Evolutionary conservation across 352 stramenopile species (phyloP), one percentile per base, ranked within the genome.

Genomic region (Nothophytophthora sp.): DNA sequence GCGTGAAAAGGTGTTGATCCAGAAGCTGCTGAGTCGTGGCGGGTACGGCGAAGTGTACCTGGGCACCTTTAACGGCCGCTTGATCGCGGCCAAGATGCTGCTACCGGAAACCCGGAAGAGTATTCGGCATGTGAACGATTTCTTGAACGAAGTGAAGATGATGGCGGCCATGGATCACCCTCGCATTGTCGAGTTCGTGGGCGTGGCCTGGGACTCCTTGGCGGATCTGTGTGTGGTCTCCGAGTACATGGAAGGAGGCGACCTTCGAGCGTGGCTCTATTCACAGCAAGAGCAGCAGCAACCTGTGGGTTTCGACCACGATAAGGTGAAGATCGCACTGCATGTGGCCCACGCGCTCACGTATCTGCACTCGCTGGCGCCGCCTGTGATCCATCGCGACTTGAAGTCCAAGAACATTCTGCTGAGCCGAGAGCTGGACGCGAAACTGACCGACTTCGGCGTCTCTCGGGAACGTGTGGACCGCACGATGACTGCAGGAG

Each of bases 201-300:
- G 67, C n/a, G 72, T 86, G 11, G 69, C 64, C 1, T 89, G 77
- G 77, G 71, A 83, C 32, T 67, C 67, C 20, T 56, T 86, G 11
- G 60, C 67, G 25, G 77, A 89, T 15, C 49, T 86, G n/a, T 73
- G 70, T 34, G 70, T 84, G 3, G 53, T 89, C 6, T 81, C 70
- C 5, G 75, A 89, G 46, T 86, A 67, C 58, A 83, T 89, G 73
- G 63, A 64, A 27, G 77, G 77, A 29, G 77, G 77, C 11, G 70
- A 88, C 40, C 50, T 88, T 30, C 62, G 72, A 13, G 55, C 56
- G 8, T 67, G 80, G 51, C 55, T 88, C 2, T 53, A 53, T 29
- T 49, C 60, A 13, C 70, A 64, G 4, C 57, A 67, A 4, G 53
- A 70, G 13, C 58, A 63, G 1, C 15, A 47, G 5, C 22, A 22